Evolutionary conservation across 176 grass and related monocot genomes (phyloP), one percentile per base, ranked within the genome.

Genomic region (Musa schizocarpa): DNA sequence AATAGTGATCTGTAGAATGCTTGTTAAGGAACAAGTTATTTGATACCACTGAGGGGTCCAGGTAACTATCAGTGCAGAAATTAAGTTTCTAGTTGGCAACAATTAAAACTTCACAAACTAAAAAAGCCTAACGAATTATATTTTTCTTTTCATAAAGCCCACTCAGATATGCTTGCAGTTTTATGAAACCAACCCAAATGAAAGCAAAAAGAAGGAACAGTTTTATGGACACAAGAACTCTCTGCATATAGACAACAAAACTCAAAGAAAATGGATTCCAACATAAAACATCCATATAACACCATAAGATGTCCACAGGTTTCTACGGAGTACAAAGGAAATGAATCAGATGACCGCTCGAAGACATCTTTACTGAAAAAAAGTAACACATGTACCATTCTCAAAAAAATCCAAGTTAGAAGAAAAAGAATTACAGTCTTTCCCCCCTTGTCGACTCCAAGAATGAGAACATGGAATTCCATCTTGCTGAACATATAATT

Each of bases 381-480:
- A 9, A 9, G 34, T 70, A 72, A 53, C 69, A 51, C n/a, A 48
- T 52, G 9, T 53, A 43, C 34, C 34, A 12, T 16, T 52, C 8
- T 10, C 49, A 75, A 43, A 27, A 72, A 78, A 16, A 81, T 4
- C 27, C 17, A 64, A 56, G 52, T 50, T n/a, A 17, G 21, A 29
- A 67, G 69, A 12, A 83, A 43, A 80, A 82, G 21, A 70, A 82
- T 91, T 92, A 99, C 95, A 79, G 95, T 99, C 84, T 99, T 99
- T 63, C 95, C 95, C 71, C 91, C 76, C 82, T 99, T 94, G 74
- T 94, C 80, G 50, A 99, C 87, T 76, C 91, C 95, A 68, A 99
- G 91, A 77, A 99, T 92, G 80, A 99, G 91, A 50, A 99, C 86
- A 75, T 82, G 91, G 77, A 89, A 99, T 81, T 99, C 95, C 9